Conservation (phyloP, 495 filamentous ascomycete species). For the Neurospora sp. region DNA sequence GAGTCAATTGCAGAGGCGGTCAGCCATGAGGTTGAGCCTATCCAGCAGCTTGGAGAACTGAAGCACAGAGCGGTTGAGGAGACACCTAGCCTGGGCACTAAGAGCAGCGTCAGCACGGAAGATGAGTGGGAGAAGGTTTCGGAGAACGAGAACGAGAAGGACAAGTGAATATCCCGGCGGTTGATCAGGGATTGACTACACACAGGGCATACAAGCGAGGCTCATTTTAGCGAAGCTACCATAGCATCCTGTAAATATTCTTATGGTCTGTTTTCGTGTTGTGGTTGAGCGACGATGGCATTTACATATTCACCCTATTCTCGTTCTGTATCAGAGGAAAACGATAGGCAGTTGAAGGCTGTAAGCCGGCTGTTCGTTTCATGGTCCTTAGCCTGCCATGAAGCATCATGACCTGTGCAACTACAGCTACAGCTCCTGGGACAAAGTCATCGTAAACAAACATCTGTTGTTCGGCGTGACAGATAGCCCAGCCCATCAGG, state of each 20-base stretch:
- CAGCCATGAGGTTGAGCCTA: slow-evolving; percentile 29
- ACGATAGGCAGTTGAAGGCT: neutral
- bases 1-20: slow-evolving; percentile 11
- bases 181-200: neutral
- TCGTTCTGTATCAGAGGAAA: neutral
- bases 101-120: slow-evolving; percentile 43
- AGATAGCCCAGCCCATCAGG: neutral
- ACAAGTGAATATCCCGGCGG: slow-evolving; percentile 19
- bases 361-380: neutral
- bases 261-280: neutral
- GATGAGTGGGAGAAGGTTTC: slow-evolving; percentile 52
- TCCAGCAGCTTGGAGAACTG: slow-evolving; percentile 28
- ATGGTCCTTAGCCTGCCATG: neutral
- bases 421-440: neutral
- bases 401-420: neutral
- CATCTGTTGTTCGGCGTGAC: neutral
- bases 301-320: neutral
- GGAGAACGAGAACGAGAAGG: slow-evolving; percentile 47
- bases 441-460: neutral
- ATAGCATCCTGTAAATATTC: neutral
- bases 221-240: neutral
- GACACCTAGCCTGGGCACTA: slow-evolving; percentile 21
- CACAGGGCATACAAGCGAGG: neutral
- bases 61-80: slow-evolving; percentile 24
- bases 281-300: neutral